These are phyloP conservation scores for Scheffersomyces insectosa DNA, from an alignment of 1,139 yeast species.

Conservation along the genomic window DNA sequence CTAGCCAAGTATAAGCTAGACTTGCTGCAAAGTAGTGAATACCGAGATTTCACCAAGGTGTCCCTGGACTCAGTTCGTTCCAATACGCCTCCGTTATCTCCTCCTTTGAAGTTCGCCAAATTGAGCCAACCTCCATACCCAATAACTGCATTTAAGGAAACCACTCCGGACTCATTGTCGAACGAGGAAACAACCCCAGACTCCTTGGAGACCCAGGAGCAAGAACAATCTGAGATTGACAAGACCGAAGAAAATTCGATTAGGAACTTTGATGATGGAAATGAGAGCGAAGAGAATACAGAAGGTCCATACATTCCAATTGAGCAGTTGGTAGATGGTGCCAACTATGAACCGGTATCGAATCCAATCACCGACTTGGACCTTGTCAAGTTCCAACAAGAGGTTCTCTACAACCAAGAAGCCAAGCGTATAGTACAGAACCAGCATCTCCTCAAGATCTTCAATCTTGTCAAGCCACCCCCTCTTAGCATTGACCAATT, in stretches of 20 bases:
- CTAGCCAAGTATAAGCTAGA: constrained; percentile 26
- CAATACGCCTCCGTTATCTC: constrained; percentile 19
- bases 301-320: constrained; percentile 22
- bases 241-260: constrained; percentile 4
- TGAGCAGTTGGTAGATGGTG: constrained; percentile 20
- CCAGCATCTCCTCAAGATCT: constrained; percentile 31
- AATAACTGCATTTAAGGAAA: constrained; percentile 4
- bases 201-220: constrained; percentile 4
- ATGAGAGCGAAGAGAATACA: constrained; percentile 5
- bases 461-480: constrained; percentile 39
- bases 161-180: constrained; percentile 12
- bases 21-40: constrained; percentile 2
- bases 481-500: constrained; percentile 37
- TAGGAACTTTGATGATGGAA: neutral
- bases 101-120: constrained; percentile 23
- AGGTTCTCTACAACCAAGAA: constrained; percentile 3
- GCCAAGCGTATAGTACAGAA: constrained; percentile 16
- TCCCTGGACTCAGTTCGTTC: neutral
- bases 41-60: neutral
- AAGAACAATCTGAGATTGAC: constrained; percentile 4
- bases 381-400: constrained; percentile 9
- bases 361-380: constrained; percentile 18
- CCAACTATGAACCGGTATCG: constrained; percentile 14
- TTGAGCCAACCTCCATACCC: constrained; percentile 1
- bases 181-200: constrained; percentile 13